Evolutionary conservation across 768 basidiomycete genomes (phyloP), one percentile per base, ranked within the genome.

Genomic region (Leccinum aurantiacum): DNA sequence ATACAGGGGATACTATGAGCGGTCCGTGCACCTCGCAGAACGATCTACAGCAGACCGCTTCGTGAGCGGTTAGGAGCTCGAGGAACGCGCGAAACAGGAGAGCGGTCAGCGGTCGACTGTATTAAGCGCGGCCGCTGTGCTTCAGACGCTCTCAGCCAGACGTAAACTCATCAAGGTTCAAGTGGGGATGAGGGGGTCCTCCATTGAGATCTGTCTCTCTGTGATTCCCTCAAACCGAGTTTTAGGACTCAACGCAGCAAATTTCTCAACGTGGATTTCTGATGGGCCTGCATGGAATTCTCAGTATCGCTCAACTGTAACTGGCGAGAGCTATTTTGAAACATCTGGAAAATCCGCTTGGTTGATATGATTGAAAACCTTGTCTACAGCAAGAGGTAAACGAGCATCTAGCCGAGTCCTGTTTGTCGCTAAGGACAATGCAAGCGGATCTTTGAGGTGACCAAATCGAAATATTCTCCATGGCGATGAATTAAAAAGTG

Each of bases 321-420:
- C 4, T 13, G 22, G 14, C 44, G 29, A 19, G 17, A 7, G 9
- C 4, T 7, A 41, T 41, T n/a, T n/a, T 29, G 24, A n/a, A 44
- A 31, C n/a, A 4, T 37, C 37, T 35, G 6, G 22, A 47, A 29
- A 22, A 17, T n/a, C 17, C 33, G 19, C 31, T 41, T 6, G 24
- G 27, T 6, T 22, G 9, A n/a, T 0, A 6, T 8, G 11, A 19
- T 35, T 59, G 19, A n/a, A n/a, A 15, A 31, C 54, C 11, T 14
- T 27, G 31, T 35, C 7, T 7, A 59, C 55, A 63, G 56, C 37
- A 63, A 44, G 38, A 50, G 4, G 2, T 10, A n/a, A 59, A 22
- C 2, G 17, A 15, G 38, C 4, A 4, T 15, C 17, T 22, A 13
- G 29, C 3, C n/a, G 46, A 25, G 22, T n/a, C 6, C 7, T 47